phyloP scores from a whole-genome alignment of 805 yeast species.

The Kazachstania viticola region DNA sequence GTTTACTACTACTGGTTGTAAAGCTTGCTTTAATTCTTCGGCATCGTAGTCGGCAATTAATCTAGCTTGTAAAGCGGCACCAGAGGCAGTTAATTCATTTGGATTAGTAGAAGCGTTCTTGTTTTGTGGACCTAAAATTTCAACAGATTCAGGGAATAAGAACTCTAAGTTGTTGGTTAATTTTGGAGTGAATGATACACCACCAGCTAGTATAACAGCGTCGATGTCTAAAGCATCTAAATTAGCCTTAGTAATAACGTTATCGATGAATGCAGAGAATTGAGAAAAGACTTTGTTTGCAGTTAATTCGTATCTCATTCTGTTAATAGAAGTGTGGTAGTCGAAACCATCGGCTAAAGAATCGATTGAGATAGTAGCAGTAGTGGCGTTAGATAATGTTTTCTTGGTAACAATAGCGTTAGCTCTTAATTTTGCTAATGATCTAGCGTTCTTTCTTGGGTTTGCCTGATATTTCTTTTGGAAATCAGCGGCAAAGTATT shows the following conservation, averaged over 20 bases:
- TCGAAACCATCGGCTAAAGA: conserved; percentile 90
- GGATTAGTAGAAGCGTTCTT: conserved; percentile 79
- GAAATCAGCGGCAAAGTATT: conserved; percentile 85
- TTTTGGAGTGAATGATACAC: conserved; percentile 87
- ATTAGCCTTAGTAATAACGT: conserved; percentile 68
- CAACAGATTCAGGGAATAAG: conserved; percentile 66
- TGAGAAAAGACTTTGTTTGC: conserved; percentile 67
- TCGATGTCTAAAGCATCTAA: conserved; percentile 78
- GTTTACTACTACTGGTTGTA: conserved; percentile 68
- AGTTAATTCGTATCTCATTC: conserved; percentile 84
- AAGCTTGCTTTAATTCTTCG: conserved; percentile 69
- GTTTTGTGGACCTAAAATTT: conserved; percentile 60
- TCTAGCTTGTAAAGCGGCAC: conserved; percentile 95
- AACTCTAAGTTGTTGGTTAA: conserved; percentile 61
- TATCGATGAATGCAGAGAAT: conserved; percentile 66
- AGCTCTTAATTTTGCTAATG: conserved; percentile 76
- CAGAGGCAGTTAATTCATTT: conserved; percentile 80
- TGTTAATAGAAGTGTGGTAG: conserved; percentile 85
- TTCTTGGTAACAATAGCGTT: conserved; percentile 79
- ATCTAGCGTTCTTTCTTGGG: conserved; percentile 71
- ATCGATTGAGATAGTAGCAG: conserved; percentile 88
- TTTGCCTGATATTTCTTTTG: conserved; percentile 75
- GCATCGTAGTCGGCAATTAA: conserved; percentile 70
- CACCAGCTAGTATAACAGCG: conserved; percentile 88
- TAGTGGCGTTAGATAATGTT: conserved; percentile 80